Base-by-base conservation (phyloP, 306 rosid species). In the Inga leiocalycina region DNA sequence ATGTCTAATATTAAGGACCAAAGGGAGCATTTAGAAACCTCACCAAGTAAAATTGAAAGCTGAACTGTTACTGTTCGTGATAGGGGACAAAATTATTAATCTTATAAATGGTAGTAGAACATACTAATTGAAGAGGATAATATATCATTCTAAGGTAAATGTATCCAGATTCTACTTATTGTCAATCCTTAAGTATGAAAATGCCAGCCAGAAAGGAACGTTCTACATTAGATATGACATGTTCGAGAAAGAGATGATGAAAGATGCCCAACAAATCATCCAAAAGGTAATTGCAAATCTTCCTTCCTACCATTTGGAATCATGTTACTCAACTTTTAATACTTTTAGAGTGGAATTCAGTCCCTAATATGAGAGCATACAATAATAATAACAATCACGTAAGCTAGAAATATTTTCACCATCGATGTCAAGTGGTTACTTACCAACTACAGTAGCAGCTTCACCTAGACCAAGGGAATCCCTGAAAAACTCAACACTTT, bases 401-500 rank as follows among this genome's bases (percentile, higher is more conserved):
- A 7, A 11, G 8, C 70, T 64, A 64, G 20, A 64, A 13, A 30
- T 62, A 24, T 11, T 64, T 30, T 13, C 70, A 64, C 70, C 70
- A 24, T 27, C 12, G 70, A 32, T 27, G 70, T 16, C 6, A 68
- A 68, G 48, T 17, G 48, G 48, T 35, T 68, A 22, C 56, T 57
- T 82, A 88, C 93, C 91, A 76, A 92, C 7, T 5, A 90, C 51
- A 34, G 93, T 88, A 19, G 92, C 6, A 46, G 54, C 80, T 92
- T 88, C 92, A 70, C 93, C 85, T 22, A 87, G 81, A 73, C 93
- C 95, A 32, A 90, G 81, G 64, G 78, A 45, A 83, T 90, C 92
- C 90, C 74, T 88, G 85, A 84, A 92, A 27, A 87, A 86, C 78
- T 86, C 93, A 37, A 86, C 91, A 83, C 92, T 43, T 80, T 89